Base-by-base conservation (phyloP, 257 asterid genomes). In the Linaria vulgaris region DNA sequence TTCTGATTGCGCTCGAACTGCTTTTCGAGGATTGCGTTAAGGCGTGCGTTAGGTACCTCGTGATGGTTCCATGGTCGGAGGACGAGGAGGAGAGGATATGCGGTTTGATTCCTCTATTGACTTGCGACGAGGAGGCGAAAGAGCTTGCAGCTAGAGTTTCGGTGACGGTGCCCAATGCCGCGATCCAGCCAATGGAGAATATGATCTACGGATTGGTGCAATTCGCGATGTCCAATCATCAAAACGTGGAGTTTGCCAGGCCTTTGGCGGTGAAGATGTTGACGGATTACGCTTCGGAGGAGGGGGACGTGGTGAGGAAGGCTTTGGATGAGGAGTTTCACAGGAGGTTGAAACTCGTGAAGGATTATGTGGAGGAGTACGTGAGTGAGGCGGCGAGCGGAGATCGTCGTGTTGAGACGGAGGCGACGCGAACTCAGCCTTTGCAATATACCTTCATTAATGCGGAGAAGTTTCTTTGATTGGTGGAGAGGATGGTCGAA, bases 401-500 rank as follows among this genome's bases (percentile, higher is more conserved):
- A 95, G 76, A 91, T 16, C 83, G 76, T 52, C 82, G 83, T 77
- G 85, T n/a, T n/a, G 83, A 78, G n/a, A n/a, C n/a, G n/a, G n/a
- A n/a, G n/a, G n/a, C n/a, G n/a, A n/a, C n/a, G n/a, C n/a, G n/a
- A n/a, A n/a, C n/a, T n/a, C n/a, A n/a, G n/a, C n/a, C n/a, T n/a
- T n/a, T n/a, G n/a, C n/a, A n/a, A n/a, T n/a, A n/a, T n/a, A n/a
- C n/a, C n/a, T n/a, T n/a, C n/a, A n/a, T n/a, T n/a, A n/a, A n/a
- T n/a, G n/a, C n/a, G n/a, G n/a, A n/a, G n/a, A 97, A 92, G 73
- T 62, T 92, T 78, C 21, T 83, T 66, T 89, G 99, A 97, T 64
- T 92, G 80, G 77, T 89, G 34, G 99, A 92, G 86, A 89, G 97
- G 85, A 92, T 92, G 99, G 79, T 89, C 60, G 99, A 92, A 81